Base-by-base conservation (phyloP, 2,329 filamentous ascomycete genomes). In the Rutstroemia sp. region DNA sequence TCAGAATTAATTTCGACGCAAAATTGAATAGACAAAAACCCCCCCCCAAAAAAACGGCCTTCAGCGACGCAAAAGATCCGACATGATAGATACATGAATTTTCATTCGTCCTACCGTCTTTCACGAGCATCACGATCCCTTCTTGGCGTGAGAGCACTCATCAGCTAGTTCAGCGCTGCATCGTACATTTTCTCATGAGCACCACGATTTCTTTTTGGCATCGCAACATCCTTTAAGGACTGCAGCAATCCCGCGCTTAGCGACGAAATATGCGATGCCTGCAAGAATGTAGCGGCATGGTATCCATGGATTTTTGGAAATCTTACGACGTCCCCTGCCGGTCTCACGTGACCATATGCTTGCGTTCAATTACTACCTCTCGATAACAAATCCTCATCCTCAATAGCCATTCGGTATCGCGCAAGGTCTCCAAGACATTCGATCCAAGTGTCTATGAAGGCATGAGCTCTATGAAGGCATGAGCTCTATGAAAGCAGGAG, bases 251-350 rank as follows among this genome's bases (percentile, higher is more conserved):
- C 78, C 81, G 2, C 75, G 82, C 0, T 71, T 96, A 0, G 86
- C 91, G 0, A 79, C 80, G 0, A 94, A 94, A 60, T 96, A 96
- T 63, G 84, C 85, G 0, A 96, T 97, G 90, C 92, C 92, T 0
- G 90, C 89, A 0, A 77, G 92, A 0, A 94, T 97, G 88, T 97
- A 92, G 94, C 79, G 90, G 0, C 89, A 79, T 86, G 92, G 89
- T 0, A 96, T 97, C 3, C 90, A 95, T 67, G 85, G 83, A 0
- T 94, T 94, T 57, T 76, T 95, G 0, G 90, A 95, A 62, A 70
- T 95, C 0, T 71, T 95, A 0, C 77, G 90, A 0, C 83, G 89
- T 61, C 80, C 85, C 2, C 74, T 96, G 0, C 92, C 92, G 0
- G 78, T 77, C 0, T 91, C 88, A 1, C 73, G 90, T 0, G 92